Conservation (phyloP, 2,329 filamentous ascomycete species). For the Ceratocystis variospora region DNA sequence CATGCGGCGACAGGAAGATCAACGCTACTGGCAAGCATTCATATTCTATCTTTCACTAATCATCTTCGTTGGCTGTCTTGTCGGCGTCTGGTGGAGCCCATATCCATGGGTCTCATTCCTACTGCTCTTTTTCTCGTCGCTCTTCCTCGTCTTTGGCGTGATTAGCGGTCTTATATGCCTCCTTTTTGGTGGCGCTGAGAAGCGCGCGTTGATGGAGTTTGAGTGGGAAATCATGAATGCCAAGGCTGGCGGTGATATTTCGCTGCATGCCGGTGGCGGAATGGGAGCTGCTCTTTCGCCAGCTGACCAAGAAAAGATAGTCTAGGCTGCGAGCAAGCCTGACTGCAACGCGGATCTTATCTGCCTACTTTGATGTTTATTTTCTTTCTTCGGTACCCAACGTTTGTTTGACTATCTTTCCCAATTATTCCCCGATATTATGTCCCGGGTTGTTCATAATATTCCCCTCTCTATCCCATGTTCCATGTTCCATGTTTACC, state of each 20-base stretch:
- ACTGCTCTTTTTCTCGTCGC: slow-evolving; percentile 63
- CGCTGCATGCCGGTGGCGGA: slow-evolving; percentile 10
- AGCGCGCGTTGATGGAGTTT: slow-evolving; percentile 76
- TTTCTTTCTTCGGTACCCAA: neutral
- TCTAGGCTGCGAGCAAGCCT: neutral
- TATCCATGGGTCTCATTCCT: slow-evolving; percentile 65
- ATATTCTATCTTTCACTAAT: slow-evolving; percentile 60
- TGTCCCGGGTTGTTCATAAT: neutral
- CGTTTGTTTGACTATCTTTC: neutral
- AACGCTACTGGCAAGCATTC: slow-evolving; percentile 54
- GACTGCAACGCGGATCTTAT: too few relatives aligned
- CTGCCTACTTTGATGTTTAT: too few relatives aligned
- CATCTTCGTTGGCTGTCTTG: slow-evolving; percentile 57
- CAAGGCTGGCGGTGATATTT: slow-evolving; percentile 27
- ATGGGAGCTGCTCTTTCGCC: neutral
- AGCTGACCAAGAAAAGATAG: slow-evolving; percentile 16
- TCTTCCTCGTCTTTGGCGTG: slow-evolving; percentile 61
- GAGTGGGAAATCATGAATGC: slow-evolving; percentile 79
- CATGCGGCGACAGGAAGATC: slow-evolving; percentile 52
- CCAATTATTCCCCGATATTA: neutral
- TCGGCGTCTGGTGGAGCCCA: slow-evolving; percentile 78
- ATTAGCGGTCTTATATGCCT: slow-evolving; percentile 76
- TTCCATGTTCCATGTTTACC: neutral
- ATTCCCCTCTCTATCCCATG: too few relatives aligned
- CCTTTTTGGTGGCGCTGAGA: slow-evolving; percentile 72